Base-by-base conservation (phyloP, 2,329 filamentous ascomycete genomes). In the Emmonsiellopsis sp. region DNA sequence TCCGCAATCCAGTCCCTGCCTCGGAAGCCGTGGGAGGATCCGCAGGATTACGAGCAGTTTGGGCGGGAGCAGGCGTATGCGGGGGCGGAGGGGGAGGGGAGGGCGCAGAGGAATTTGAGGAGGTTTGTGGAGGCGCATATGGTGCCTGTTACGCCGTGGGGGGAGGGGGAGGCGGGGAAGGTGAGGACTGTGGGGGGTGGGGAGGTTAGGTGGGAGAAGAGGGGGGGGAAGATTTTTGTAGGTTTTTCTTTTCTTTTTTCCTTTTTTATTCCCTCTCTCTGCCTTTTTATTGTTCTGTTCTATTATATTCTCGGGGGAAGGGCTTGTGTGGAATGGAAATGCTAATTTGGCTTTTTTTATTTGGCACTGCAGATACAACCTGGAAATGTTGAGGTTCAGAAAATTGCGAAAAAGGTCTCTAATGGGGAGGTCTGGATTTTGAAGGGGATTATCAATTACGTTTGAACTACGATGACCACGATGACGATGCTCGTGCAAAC, bases 371-470 rank as follows among this genome's bases (percentile, higher is more conserved):
- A 70, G 61, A 69, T 69, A 35, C 85, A 91, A 75, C 93, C 92
- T 0, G 86, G 86, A 5, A 79, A 83, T 58, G 81, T 96, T 43
- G 83, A 91, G 67, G 86, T 97, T 11, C 80, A 84, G 42, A 83
- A 76, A 54, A 77, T 95, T 50, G 85, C 84, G 1, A 85, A 85
- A 60, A 80, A 82, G 56, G 91, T 94, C 15, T 80, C 82, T 3
- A 98, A 97, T 67, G 93, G 93, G 3, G 87, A 97, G 71, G 79
- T 97, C 61, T 94, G 89, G 89, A 79, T 91, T 38, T 65, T 88
- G 55, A 81, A 81, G 59, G 78, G 76, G 4, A 80, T 85, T 26
- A 63, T 85, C 55, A 81, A 81, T 55, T 81, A 80, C 60, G 16
- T n/a, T 5, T 45, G 32, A 52, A 16, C 1, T 16, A 13, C 15